Evolutionary conservation across 371 early-diverging fungal genomes (phyloP), one percentile per base, ranked within the genome.

Genomic region (Amoeboaphelidium protococcarum): DNA sequence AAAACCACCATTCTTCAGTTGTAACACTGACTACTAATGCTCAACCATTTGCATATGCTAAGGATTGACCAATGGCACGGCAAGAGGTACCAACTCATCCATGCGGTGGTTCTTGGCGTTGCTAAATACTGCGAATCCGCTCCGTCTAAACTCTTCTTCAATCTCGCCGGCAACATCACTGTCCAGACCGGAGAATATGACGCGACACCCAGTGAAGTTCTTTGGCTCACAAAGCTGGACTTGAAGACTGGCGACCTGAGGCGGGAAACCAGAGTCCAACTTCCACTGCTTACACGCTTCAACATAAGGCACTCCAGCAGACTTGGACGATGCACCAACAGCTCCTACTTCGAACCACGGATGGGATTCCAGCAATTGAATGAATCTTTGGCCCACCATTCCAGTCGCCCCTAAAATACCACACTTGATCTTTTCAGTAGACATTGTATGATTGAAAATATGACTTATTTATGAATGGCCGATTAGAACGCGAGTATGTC

Each of bases 301-400:
- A 41, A 54, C 51, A 59, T 91, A 88, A 16, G 69, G 42, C 58
- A 80, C 80, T 44, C 90, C 92, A 6, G 87, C 81, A 26, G 89
- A 89, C 43, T 88, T 78, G 50, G 74, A 59, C 16, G 84, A 83
- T 26, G 95, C 95, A 47, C 95, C 91, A 26, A 94, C 62, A 44
- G 78, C 74, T 56, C 74, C 74, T 57, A 94, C 73, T 41, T 64
- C 64, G 57, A 94, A 87, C 50, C 68, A 62, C 42, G 90, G 90
- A 62, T 94, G 87, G 46, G 67, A 59, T 4, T 75, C 71, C 44
- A 94, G 72, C 44, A 91, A 69, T 42, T 76, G 66, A 51, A 90
- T 82, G 53, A 94, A 90, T n/a, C 91, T 77, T 58, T 94, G 95
- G 41, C 91, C 91, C 21, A 94, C 95, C n/a, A 85, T 88, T 57